These are phyloP conservation scores for Entomortierella parvispora DNA, from an alignment of 192 early-diverging fungal genomes.

Conservation along the genomic window DNA sequence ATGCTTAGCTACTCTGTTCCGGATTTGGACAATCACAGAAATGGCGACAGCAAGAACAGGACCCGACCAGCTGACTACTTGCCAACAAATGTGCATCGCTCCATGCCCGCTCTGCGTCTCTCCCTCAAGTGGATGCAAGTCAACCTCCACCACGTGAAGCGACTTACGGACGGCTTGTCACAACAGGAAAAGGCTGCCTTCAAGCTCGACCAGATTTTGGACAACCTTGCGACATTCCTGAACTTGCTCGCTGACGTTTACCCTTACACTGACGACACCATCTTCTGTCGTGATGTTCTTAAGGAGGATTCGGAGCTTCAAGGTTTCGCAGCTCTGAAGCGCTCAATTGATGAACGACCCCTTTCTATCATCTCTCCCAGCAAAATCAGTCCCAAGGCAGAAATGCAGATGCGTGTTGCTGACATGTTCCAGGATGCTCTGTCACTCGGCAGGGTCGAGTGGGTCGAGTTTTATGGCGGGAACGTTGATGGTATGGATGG, in stretches of 20 bases:
- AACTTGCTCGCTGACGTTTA: conserved; percentile 25
- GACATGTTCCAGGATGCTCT: conserved; percentile 51
- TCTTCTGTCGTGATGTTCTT: conserved; percentile 49
- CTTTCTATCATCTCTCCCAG: conserved; percentile 47
- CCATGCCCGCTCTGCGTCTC: conserved; percentile 35
- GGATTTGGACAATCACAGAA: conserved; percentile 43
- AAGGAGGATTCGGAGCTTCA: conserved; percentile 56
- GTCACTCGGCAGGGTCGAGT: conserved; percentile 22
- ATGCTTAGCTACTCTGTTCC: conserved; percentile 22
- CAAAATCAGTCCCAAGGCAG: conserved; percentile 46
- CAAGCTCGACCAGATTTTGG: conserved; percentile 24
- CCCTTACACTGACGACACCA: conserved; percentile 32
- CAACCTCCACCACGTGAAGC: conserved; percentile 47
- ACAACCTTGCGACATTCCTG: conserved; percentile 21
- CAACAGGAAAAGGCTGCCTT: conserved; percentile 16
- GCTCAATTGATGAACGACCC: conserved; percentile 43
- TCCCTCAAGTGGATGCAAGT: conserved; percentile 47
- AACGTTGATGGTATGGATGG: conserved; percentile 2
- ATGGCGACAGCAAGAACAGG: conserved; percentile 34
- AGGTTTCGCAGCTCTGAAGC: conserved; percentile 52
- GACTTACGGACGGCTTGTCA: conserved; percentile 40
- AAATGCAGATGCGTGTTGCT: conserved; percentile 51
- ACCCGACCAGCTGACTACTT: conserved; percentile 36
- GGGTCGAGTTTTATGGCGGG: conserved; percentile 36
- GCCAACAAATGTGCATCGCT: conserved; percentile 46